Evolutionary conservation across 2,329 filamentous ascomycete genomes (phyloP), one percentile per base, ranked within the genome.

Genomic region (Penicillium capsulatum): DNA sequence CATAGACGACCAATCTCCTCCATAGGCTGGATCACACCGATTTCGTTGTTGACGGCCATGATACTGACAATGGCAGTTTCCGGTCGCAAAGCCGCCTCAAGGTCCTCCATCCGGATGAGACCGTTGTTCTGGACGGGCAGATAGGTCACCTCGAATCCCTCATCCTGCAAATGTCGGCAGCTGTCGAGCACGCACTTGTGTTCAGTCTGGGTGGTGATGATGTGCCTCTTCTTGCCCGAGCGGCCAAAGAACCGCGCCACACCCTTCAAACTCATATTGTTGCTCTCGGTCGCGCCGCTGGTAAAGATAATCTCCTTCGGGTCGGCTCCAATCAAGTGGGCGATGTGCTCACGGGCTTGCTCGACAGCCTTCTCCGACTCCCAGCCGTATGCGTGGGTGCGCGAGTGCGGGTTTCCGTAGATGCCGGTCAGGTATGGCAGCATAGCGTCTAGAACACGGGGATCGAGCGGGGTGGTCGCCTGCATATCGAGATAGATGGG

Each of bases 201-300:
- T 70, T 98, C 92, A 0, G 92, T 98, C 71, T 97, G 92, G 27
- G 82, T 88, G 16, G 92, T 98, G 66, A 98, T 89, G 60, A 98
- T 91, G 68, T 98, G 92, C 71, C 86, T 95, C 81, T 97, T 97
- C 80, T 96, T 96, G 57, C 89, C 90, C 2, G 80, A 82, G 42
- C 87, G 81, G 51, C 88, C 89, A 64, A 96, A 96, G 71, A 98
- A 98, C 48, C 91, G 79, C 14, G 92, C 90, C 7, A 98, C 91
- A 49, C 92, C 92, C 72, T 98, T 98, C 72, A 98, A 88, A 67
- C 89, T 95, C 92, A 98, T 98, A 60, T 98, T 98, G 70, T 98
- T 98, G 63, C 89, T 96, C 72, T 98, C 92, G 0, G 92, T 98
- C 11, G 92, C 92, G 39, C 92, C 92, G 58, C 90, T 96, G 5